Evolutionary conservation across 148 eudicot species (phyloP).

Genomic region (Talinum fruticosum): DNA sequence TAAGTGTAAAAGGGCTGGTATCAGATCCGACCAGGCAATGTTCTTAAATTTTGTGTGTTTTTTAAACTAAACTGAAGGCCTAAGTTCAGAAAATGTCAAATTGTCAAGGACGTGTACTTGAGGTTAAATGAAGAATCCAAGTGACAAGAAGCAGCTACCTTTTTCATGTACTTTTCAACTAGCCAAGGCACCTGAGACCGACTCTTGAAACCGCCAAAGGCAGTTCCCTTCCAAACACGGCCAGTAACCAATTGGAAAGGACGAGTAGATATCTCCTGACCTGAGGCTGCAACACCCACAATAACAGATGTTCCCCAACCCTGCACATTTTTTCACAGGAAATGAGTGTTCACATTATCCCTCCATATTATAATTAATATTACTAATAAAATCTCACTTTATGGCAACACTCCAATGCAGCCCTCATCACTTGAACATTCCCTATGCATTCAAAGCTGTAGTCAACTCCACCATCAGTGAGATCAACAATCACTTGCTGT

Average conservation of each 20-base stretch:
- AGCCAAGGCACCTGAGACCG: conserved; percentile 99
- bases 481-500: conserved; percentile 88
- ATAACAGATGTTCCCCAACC: conserved; percentile 99
- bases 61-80: background rate
- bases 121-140: background rate
- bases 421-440: conserved; percentile 86
- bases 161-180: conserved; percentile 93
- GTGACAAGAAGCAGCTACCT: conserved; percentile 29
- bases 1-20: background rate
- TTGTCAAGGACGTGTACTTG: background rate
- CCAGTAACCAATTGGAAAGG: conserved; percentile 98
- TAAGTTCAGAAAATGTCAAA: background rate
- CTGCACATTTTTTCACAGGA: conserved; percentile 32
- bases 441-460: conserved; percentile 99
- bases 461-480: conserved; percentile 99
- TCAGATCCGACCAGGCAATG: background rate
- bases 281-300: conserved; percentile 98
- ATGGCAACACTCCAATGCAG: conserved; percentile 98
- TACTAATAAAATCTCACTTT: conserved; percentile 43
- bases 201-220: conserved; percentile 99
- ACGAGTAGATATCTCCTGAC: conserved; percentile 95
- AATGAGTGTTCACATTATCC: background rate
- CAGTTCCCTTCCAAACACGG: conserved; percentile 99
- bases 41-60: no score
- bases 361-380: background rate